A percentile compares a stretch with the other conserved stretches of the same genome.
Conservation (phyloP, 768 basidiomycete genomes). For the Cyclocybe cylindracea region DNA sequence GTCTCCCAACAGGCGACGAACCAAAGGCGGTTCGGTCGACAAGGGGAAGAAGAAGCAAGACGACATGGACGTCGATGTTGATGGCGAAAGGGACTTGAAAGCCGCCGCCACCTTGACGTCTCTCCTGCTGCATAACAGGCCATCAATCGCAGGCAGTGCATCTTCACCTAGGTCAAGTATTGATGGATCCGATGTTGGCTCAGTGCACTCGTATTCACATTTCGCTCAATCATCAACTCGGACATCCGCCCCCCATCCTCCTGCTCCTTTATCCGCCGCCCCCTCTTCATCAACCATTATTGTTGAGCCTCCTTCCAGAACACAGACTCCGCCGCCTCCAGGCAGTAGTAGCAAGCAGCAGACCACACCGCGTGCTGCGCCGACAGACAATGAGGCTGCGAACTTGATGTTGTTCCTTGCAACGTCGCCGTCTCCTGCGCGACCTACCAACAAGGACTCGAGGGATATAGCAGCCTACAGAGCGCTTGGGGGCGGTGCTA, state of each 20-base stretch:
- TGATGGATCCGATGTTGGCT: slow-evolving; percentile 68
- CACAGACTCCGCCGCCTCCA: slow-evolving; percentile 40
- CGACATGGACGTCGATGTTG: slow-evolving; percentile 38
- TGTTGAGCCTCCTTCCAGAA: slow-evolving; percentile 31
- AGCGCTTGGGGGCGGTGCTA: slow-evolving; percentile 46
- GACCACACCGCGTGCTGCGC: slow-evolving; percentile 49
- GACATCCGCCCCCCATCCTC: slow-evolving; percentile 42
- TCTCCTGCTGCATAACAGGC: slow-evolving; percentile 59
- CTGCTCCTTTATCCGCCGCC: slow-evolving; percentile 39
- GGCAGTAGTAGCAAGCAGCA: slow-evolving; percentile 22
- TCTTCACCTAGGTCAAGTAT: slow-evolving; percentile 74
- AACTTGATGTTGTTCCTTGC: slow-evolving; percentile 84
- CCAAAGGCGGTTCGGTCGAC: slow-evolving; percentile 37
- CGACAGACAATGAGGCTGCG: slow-evolving; percentile 84
- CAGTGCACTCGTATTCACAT: slow-evolving; percentile 60
- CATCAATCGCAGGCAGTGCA: slow-evolving; percentile 58
- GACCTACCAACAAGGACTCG: slow-evolving; percentile 52
- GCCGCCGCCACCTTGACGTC: slow-evolving; percentile 81
- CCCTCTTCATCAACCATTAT: slow-evolving; percentile 34
- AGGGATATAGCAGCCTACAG: slow-evolving; percentile 60
- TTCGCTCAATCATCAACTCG: slow-evolving; percentile 70
- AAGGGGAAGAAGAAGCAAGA: slow-evolving; percentile 51
- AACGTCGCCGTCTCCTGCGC: slow-evolving; percentile 80
- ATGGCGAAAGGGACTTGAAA: slow-evolving; percentile 75
- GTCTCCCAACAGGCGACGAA: slow-evolving; percentile 44